Percentiles rank a stretch among this genome's conserved stretches.
Conservation (phyloP, 306 rosid genomes). For the Pueraria montana region DNA sequence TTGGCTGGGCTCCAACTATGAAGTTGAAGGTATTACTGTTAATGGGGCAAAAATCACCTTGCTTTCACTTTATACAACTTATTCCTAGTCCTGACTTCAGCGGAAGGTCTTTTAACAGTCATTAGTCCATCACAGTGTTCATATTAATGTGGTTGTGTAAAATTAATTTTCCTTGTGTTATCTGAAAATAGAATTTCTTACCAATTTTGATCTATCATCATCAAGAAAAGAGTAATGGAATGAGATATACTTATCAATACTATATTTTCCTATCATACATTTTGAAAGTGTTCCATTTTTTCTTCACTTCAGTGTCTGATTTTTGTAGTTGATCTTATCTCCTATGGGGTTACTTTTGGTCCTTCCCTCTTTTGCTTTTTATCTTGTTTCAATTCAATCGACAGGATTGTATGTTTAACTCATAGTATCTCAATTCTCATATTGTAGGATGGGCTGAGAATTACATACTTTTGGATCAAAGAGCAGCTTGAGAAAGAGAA, state of each 20-base stretch:
- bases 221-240: constrained; percentile 21
- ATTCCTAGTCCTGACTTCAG: background rate
- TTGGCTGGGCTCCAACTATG: constrained; percentile 99
- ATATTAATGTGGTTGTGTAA: background rate
- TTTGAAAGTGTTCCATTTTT: background rate
- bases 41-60: background rate
- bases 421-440: constrained; percentile 30
- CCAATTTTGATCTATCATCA: background rate
- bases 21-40: constrained; percentile 79
- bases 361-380: background rate
- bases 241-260: background rate
- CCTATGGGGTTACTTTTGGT: background rate
- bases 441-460: constrained; percentile 88
- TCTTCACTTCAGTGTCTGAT: background rate
- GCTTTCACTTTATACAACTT: constrained; percentile 13
- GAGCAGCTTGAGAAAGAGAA: constrained; percentile 98
- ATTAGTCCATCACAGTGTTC: background rate
- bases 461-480: constrained; percentile 97
- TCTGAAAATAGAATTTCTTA: background rate
- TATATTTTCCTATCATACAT: background rate
- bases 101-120: background rate
- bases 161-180: constrained; percentile 19
- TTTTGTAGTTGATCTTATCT: constrained; percentile 22
- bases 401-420: background rate
- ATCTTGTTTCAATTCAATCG: background rate